These are phyloP conservation scores for Graphiopsis chlorocephala DNA, from an alignment of 2,329 filamentous ascomycete species.

Conservation along the genomic window DNA sequence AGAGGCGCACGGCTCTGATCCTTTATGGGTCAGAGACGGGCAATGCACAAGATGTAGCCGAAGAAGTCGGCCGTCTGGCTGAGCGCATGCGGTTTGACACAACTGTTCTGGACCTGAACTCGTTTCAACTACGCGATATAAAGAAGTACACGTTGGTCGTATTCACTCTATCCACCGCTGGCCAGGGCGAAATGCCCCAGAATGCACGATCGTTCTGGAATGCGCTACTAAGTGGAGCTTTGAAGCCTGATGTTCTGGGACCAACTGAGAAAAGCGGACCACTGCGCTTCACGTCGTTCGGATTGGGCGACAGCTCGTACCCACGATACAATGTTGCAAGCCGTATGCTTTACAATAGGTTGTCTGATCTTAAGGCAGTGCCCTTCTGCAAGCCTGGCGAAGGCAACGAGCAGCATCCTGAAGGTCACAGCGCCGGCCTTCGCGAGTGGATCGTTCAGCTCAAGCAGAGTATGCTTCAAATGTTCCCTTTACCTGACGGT, in stretches of 20 bases:
- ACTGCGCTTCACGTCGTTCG: slow-evolving; percentile 79
- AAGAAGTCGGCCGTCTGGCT: slow-evolving; percentile 72
- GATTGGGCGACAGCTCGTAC: slow-evolving; percentile 92
- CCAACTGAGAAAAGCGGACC: slow-evolving; percentile 37
- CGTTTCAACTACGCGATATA: slow-evolving; percentile 59
- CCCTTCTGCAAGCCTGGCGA: slow-evolving; percentile 77
- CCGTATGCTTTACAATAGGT: slow-evolving; percentile 78
- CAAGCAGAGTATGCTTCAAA: slow-evolving; percentile 61
- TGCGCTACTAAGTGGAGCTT: slow-evolving; percentile 72
- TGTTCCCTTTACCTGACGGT: slow-evolving; percentile 67
- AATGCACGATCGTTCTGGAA: slow-evolving; percentile 85
- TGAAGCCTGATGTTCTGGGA: slow-evolving; percentile 66
- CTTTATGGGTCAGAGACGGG: slow-evolving; percentile 95
- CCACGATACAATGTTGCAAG: slow-evolving; percentile 91
- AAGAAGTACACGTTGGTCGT: slow-evolving; percentile 59
- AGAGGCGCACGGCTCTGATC: slow-evolving; percentile 59
- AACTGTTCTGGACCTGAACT: slow-evolving; percentile 73
- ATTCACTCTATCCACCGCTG: slow-evolving; percentile 86
- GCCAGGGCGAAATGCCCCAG: slow-evolving; percentile 86
- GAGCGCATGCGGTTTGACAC: slow-evolving; percentile 78
- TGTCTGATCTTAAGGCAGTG: slow-evolving; percentile 77
- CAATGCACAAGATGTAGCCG: slow-evolving; percentile 86
- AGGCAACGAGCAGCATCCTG: slow-evolving; percentile 88
- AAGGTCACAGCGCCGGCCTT: slow-evolving; percentile 62
- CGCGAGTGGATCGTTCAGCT: slow-evolving; percentile 52